Evolutionary conservation across 495 filamentous ascomycete genomes (phyloP).

Genomic region (Achaetomiella virescens): DNA sequence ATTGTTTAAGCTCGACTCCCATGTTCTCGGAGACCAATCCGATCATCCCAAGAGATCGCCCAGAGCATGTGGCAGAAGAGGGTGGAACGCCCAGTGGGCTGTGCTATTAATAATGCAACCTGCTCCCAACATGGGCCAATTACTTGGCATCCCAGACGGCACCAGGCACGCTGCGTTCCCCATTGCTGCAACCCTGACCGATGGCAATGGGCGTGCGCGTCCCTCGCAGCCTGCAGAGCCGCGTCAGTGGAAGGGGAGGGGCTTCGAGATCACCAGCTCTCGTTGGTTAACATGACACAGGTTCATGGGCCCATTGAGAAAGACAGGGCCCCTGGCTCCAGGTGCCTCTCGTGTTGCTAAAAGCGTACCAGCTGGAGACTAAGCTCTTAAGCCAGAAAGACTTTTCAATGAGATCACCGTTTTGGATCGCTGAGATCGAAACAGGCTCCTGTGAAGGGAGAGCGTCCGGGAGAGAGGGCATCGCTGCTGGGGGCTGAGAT

Average conservation of each 20-base stretch:
- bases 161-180: neutral
- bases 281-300: neutral
- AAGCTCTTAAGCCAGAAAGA: neutral
- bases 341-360: neutral
- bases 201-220: neutral
- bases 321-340: neutral
- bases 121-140: neutral
- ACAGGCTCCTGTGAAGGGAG: too few species aligned
- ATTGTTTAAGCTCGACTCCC: neutral
- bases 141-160: neutral
- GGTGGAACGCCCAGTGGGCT: constrained; percentile 3
- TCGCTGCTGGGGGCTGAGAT: neutral
- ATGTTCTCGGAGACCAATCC: neutral
- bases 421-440: neutral
- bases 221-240: constrained; percentile 2
- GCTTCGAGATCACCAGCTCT: neutral
- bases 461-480: too few species aligned
- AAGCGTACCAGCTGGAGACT: neutral
- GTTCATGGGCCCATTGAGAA: neutral
- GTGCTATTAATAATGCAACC: constrained; percentile 16
- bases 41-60: neutral
- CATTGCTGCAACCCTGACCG: constrained; percentile 5
- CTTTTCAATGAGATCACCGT: neutral
- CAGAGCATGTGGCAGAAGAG: neutral
- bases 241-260: neutral